phyloP scores from a whole-genome alignment of 2,329 filamentous ascomycete species.

The Metarhizium brunneum region DNA sequence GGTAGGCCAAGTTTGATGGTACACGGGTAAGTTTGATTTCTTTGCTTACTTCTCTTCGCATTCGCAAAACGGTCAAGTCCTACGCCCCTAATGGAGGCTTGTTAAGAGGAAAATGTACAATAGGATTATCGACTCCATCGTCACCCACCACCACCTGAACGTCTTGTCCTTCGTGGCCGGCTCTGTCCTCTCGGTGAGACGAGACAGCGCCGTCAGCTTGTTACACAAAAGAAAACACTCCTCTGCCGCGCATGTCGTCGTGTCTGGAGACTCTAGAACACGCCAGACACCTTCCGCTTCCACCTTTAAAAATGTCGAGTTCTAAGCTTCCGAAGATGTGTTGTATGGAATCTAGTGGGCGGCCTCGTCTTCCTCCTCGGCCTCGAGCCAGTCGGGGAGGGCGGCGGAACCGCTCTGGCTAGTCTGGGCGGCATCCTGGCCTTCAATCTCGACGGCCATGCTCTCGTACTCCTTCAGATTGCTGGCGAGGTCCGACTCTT shows the following conservation, averaged over 20 bases:
- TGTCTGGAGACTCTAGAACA: not conserved
- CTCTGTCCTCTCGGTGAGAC: constrained; percentile 6
- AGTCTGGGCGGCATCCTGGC: constrained; percentile 57
- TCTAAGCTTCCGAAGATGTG: not conserved
- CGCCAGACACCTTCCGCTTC: not conserved
- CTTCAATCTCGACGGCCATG: constrained; percentile 91
- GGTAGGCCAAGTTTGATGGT: not conserved
- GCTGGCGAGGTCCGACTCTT: constrained; percentile 86
- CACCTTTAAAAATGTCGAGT: not conserved
- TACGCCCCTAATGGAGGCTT: constrained; percentile 21
- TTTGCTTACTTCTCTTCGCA: constrained; percentile 4
- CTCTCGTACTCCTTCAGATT: constrained; percentile 91
- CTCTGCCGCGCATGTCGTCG: constrained; percentile 1
- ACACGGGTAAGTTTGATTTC: not conserved
- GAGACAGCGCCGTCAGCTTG: not conserved
- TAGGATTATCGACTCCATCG: constrained; percentile 20
- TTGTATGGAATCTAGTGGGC: constrained; percentile 33
- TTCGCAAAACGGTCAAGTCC: constrained; percentile 13
- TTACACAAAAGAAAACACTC: not conserved
- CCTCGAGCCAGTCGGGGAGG: constrained; percentile 71
- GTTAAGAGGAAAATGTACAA: constrained; percentile 27
- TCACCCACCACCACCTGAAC: not conserved
- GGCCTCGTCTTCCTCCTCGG: constrained; percentile 52
- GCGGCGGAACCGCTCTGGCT: constrained; percentile 48
- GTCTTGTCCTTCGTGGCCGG: not conserved